phyloP scores from a whole-genome alignment of 129 eudicot species.

The Escallonia rubra region DNA sequence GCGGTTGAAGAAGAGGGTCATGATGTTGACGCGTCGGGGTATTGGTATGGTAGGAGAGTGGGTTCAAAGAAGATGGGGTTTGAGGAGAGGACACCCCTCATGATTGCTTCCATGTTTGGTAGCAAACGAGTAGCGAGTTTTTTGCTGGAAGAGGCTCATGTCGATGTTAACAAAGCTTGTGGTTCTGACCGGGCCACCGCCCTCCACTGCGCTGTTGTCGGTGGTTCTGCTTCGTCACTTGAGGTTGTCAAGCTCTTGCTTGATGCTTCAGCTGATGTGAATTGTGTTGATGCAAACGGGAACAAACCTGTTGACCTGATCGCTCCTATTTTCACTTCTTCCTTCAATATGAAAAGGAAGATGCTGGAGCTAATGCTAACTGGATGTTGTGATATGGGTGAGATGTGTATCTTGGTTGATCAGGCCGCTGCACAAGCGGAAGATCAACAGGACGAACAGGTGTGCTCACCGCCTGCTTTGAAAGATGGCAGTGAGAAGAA shows the following conservation, averaged over 20 bases:
- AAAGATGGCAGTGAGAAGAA: constrained; percentile 45
- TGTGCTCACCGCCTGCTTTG: constrained; percentile 8
- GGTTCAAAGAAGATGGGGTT: constrained; percentile 64
- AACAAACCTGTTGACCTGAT: constrained; percentile 54
- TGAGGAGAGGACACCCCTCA: constrained; percentile 75
- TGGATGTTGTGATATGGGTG: constrained; percentile 26
- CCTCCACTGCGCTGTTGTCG: constrained; percentile 67
- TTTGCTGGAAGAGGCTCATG: constrained; percentile 36
- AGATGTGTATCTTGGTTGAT: constrained; percentile 23
- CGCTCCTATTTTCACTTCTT: constrained; percentile 19
- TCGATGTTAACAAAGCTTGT: constrained; percentile 62
- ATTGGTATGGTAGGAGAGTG: constrained; percentile 65
- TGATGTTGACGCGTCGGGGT: constrained; percentile 40
- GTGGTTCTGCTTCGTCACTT: constrained; percentile 41
- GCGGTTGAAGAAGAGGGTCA: constrained; percentile 48
- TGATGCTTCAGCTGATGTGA: constrained; percentile 51
- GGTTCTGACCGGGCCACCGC: constrained; percentile 82
- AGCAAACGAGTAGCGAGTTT: constrained; percentile 53
- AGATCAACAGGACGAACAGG: constrained; percentile 10
- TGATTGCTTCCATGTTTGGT: constrained; percentile 78
- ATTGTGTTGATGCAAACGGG: constrained; percentile 54
- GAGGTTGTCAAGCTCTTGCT: constrained; percentile 64
- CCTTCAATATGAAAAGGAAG: constrained; percentile 33
- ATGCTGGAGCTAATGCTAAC: constrained; percentile 40
- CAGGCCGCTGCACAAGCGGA: constrained; percentile 10